Conservation (phyloP, 2,329 filamentous ascomycete species). For the Aspergillus puulaauensis region DNA sequence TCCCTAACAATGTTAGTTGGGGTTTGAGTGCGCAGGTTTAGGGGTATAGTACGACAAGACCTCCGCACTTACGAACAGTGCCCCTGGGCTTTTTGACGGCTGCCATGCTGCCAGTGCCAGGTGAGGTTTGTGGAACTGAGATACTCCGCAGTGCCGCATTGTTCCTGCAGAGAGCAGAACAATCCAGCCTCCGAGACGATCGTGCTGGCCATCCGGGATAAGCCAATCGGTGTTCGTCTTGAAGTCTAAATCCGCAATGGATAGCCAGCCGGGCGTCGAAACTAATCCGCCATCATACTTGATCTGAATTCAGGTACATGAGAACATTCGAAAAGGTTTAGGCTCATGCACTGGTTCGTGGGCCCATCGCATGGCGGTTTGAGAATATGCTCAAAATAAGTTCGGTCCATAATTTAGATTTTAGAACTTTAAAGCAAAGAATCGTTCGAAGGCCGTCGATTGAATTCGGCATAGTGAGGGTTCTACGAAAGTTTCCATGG, state of each 20-base stretch:
- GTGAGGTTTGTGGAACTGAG: slow-evolving; percentile 1
- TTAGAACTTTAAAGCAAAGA: neutral
- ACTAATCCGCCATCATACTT: neutral
- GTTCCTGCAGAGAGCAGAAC: neutral
- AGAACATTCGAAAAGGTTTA: neutral
- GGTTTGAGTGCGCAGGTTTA: neutral
- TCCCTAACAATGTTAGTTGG: neutral
- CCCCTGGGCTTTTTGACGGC: neutral
- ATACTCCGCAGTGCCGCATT: neutral
- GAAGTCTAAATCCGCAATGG: neutral
- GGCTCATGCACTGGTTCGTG: neutral
- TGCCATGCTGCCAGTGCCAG: neutral
- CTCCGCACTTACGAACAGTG: no score
- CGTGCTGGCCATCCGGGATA: neutral
- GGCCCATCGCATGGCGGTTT: neutral
- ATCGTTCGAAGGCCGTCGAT: neutral
- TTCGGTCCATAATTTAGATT: neutral
- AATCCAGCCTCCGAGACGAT: slow-evolving; percentile 1
- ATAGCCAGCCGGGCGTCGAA: neutral
- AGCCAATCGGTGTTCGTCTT: neutral
- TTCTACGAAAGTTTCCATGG: neutral
- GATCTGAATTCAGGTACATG: neutral
- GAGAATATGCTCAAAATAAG: neutral
- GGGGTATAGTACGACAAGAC: no score
- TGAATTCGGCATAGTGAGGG: neutral